Evolutionary conservation across 331 rosid species (phyloP), one percentile per base, ranked within the genome.

Genomic region (Malus hybrid): DNA sequence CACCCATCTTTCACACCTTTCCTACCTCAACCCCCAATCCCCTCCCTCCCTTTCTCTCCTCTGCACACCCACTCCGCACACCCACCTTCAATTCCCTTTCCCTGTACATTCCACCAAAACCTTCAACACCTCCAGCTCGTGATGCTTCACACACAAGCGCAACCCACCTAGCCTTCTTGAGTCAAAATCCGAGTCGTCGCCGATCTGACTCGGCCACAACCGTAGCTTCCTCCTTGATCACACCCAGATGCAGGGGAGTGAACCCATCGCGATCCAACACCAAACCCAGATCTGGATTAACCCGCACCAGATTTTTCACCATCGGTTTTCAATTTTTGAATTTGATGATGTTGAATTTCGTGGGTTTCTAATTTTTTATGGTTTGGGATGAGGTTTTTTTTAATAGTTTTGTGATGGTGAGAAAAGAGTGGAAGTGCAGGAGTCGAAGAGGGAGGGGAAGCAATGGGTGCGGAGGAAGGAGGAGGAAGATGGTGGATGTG

Each of bases 231-330:
- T 81, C 81, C 46, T 76, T 81, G 33, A 81, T 71, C 22, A 75
- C 84, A 50, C 70, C 84, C n/a, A 81, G 84, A 46, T 81, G 84
- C 69, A 81, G 70, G 32, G 84, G 84, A 71, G 33, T 71, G 68
- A 70, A 57, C 48, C 84, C 84, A 8, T 71, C 77, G 0, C 16
- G 74, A 24, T 76, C 81, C 68, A 77, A 18, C 0, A 64, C 80
- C 36, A 81, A 44, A 11, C 81, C 16, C 81, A 66, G 52, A 32
- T 75, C 74, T 1, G 79, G 75, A 75, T 74, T 68, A 66, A 80
- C 61, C n/a, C 3, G 55, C 3, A 42, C 48, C 68, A 78, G 30
- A 7, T 33, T 10, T 15, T 74, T 80, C 26, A 74, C 83, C 5
- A 80, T 68, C 10, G 29, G 29, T 28, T 28, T 28, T 28, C 29